These are phyloP conservation scores for Areca catechu DNA, from an alignment of 176 grass and related monocot genomes.

Conservation along the genomic window DNA sequence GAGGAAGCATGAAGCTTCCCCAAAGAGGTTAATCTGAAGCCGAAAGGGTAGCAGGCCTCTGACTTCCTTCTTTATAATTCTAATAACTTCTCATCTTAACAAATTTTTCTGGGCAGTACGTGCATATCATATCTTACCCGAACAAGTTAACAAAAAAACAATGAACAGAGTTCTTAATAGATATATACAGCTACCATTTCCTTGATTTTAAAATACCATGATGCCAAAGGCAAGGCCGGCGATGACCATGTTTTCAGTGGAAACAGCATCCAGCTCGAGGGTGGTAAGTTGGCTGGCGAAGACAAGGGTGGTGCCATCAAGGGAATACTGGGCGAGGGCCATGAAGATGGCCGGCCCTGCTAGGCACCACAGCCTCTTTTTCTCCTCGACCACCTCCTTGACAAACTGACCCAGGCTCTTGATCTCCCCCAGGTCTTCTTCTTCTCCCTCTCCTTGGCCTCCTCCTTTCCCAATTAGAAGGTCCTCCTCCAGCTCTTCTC, in stretches of 20 bases:
- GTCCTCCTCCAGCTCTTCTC: neutral
- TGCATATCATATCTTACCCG: too few relatives aligned
- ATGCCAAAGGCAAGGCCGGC: conserved; percentile 71
- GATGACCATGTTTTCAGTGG: conserved; percentile 80
- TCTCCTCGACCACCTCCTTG: conserved; percentile 38
- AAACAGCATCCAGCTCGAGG: conserved; percentile 84
- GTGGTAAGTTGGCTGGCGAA: conserved; percentile 78
- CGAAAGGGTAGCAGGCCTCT: too few relatives aligned
- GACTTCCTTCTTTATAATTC: too few relatives aligned
- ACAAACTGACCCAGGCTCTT: conserved; percentile 31
- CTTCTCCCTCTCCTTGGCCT: neutral
- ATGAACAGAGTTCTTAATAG: too few relatives aligned
- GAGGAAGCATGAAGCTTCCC: too few relatives aligned
- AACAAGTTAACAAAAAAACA: too few relatives aligned
- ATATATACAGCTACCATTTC: too few relatives aligned
- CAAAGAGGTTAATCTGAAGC: too few relatives aligned
- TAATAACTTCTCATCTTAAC: too few relatives aligned
- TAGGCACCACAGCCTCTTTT: conserved; percentile 51
- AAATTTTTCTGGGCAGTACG: too few relatives aligned
- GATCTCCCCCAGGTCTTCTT: conserved; percentile 57
- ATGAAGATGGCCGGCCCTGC: conserved; percentile 77
- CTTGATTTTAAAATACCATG: conserved; percentile 25
- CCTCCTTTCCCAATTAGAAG: neutral
- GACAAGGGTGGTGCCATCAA: conserved; percentile 51
- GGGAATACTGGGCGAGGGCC: conserved; percentile 73